Evolutionary conservation across 2,329 filamentous ascomycete genomes (phyloP).

Genomic region (Arthrobotrys megalospora): DNA sequence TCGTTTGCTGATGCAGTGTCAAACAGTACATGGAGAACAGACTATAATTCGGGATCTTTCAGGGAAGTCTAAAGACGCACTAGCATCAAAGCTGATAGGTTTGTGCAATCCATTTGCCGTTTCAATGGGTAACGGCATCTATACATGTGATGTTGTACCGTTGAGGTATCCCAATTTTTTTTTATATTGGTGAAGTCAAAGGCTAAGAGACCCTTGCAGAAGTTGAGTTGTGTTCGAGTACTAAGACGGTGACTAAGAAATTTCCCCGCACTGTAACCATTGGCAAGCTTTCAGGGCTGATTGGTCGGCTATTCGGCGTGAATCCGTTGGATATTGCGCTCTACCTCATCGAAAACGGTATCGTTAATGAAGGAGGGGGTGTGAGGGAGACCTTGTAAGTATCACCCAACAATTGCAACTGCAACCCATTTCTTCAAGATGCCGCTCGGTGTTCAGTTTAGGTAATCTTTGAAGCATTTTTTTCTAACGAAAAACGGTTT

Average conservation of each 20-base stretch:
- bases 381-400: conserved; percentile 59
- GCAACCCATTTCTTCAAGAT: conserved; percentile 17
- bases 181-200: conserved; percentile 22
- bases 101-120: conserved; percentile 31
- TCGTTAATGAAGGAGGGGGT: conserved; percentile 29
- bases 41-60: conserved; percentile 48
- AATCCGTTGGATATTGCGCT: conserved; percentile 54
- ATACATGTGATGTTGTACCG: conserved; percentile 22
- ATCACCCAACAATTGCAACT: conserved; percentile 43
- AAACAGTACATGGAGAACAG: conserved; percentile 59
- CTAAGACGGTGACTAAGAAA: conserved; percentile 55
- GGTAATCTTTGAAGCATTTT: conserved; percentile 15
- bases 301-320: conserved; percentile 56
- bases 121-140: conserved; percentile 27
- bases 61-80: conserved; percentile 53
- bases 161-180: conserved; percentile 16
- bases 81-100: conserved; percentile 56
- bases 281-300: conserved; percentile 54
- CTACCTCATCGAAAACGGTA: conserved; percentile 52
- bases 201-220: conserved; percentile 53
- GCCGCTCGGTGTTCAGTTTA: conserved; percentile 27
- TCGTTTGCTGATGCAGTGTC: conserved; percentile 39
- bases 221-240: conserved; percentile 33
- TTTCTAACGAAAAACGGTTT: conserved; percentile 39
- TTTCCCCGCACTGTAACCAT: conserved; percentile 60